Evolutionary conservation across 768 basidiomycete genomes (phyloP).

Genomic region (Myochromella boudieri): DNA sequence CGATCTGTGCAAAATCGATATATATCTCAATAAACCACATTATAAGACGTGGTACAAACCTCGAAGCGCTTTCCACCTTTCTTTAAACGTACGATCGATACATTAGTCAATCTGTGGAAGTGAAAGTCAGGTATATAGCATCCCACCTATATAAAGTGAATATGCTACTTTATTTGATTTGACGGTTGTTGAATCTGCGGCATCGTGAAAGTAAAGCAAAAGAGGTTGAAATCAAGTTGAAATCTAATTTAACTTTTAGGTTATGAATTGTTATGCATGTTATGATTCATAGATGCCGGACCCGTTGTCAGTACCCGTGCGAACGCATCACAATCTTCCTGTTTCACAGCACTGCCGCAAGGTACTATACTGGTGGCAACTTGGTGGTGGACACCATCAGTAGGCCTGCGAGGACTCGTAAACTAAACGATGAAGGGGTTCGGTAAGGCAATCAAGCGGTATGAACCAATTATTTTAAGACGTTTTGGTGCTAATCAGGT

Average conservation of each 20-base stretch:
- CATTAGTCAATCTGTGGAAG: constrained; percentile 82
- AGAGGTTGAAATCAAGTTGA: constrained; percentile 4
- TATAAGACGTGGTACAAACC: constrained; percentile 38
- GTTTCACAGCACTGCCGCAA: constrained; percentile 13
- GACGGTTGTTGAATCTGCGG: constrained; percentile 78
- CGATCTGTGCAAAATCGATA: constrained; percentile 54
- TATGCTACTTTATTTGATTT: constrained; percentile 78
- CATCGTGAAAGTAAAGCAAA: constrained; percentile 29
- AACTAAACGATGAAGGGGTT: constrained; percentile 72
- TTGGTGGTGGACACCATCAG: too few relatives aligned
- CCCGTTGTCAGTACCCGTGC: too few relatives aligned
- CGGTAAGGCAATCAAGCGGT: constrained; percentile 78
- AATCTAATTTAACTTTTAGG: neutral
- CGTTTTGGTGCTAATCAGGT: neutral
- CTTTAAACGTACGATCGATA: constrained; percentile 92
- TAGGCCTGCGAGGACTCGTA: neutral
- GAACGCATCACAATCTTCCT: constrained; percentile 10
- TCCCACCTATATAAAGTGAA: neutral
- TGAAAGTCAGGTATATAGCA: constrained; percentile 4
- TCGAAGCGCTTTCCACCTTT: constrained; percentile 98
- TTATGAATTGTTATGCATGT: too few relatives aligned
- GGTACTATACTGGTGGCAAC: too few relatives aligned
- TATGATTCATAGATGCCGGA: too few relatives aligned
- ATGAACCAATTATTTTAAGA: constrained; percentile 1
- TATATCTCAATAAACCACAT: neutral